These are phyloP conservation scores for Ceriops tagal DNA, from an alignment of 345 rosid species.

Conservation along the genomic window DNA sequence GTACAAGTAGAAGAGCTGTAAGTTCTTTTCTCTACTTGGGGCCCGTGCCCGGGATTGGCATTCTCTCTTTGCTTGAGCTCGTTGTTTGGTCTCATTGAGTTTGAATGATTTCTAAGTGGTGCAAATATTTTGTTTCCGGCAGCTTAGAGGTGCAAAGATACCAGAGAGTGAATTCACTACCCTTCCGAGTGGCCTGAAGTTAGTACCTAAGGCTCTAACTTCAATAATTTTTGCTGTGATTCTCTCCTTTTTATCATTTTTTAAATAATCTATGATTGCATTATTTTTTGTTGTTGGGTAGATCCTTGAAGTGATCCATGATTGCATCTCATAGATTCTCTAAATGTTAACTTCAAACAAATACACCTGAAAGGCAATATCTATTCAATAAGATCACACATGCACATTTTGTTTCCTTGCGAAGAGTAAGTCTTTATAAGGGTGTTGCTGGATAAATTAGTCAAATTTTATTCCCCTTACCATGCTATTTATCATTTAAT, in stretches of 20 bases:
- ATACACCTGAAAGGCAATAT: conserved; percentile 1
- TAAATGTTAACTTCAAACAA: neutral
- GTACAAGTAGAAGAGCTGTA: conserved; percentile 96
- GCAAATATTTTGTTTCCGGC: conserved; percentile 27
- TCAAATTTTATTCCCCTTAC: too few species aligned
- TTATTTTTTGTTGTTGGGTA: too few species aligned
- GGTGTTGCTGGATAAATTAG: neutral
- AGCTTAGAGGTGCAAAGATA: conserved; percentile 81
- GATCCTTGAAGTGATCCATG: neutral
- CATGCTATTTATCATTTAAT: too few species aligned
- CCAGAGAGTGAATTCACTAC: conserved; percentile 79
- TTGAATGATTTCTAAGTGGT: conserved; percentile 5
- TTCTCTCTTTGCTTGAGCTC: neutral
- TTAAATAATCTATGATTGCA: too few species aligned
- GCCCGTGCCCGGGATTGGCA: too few species aligned
- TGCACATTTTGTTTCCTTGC: neutral
- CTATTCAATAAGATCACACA: neutral
- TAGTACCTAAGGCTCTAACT: conserved; percentile 23
- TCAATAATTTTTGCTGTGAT: too few species aligned
- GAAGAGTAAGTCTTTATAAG: neutral
- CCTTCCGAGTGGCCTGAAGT: conserved; percentile 88
- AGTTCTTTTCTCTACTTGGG: conserved; percentile 19
- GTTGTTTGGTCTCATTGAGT: neutral
- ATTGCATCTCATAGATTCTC: neutral
- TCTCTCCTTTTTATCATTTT: too few species aligned